Evolutionary conservation across 1,139 yeast genomes (phyloP).

Genomic region (Scheffersomyces cryptocercus): DNA sequence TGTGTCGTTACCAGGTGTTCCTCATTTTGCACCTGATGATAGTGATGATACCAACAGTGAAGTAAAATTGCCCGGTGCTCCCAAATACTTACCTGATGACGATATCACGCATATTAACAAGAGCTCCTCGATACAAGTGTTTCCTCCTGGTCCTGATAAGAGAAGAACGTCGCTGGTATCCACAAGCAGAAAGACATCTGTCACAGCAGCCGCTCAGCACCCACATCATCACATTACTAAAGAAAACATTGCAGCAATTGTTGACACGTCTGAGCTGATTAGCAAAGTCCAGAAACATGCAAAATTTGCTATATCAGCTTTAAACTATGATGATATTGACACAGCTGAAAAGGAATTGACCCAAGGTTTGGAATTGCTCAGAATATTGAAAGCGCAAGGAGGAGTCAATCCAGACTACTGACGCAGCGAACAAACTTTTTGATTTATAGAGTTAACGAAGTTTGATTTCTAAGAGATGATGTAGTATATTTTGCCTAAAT

Average conservation of each 20-base stretch:
- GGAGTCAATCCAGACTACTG: not conserved
- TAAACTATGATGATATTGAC: constrained; percentile 82
- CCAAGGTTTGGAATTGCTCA: constrained; percentile 55
- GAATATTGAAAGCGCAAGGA: constrained; percentile 11
- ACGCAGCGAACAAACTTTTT: not conserved
- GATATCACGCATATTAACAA: constrained; percentile 41
- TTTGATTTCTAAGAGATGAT: too few species aligned
- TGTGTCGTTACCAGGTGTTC: constrained; percentile 22
- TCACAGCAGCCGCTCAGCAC: constrained; percentile 1
- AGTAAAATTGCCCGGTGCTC: constrained; percentile 44
- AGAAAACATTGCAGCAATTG: constrained; percentile 49
- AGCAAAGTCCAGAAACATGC: constrained; percentile 81
- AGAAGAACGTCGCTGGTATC: constrained; percentile 5
- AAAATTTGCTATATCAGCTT: constrained; percentile 88
- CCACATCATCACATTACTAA: constrained; percentile 31
- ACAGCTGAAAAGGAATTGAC: constrained; percentile 81
- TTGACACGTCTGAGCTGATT: constrained; percentile 62
- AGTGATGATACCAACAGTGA: constrained; percentile 15
- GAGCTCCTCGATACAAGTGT: constrained; percentile 39
- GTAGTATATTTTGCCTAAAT: too few species aligned
- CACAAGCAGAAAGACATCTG: constrained; percentile 1
- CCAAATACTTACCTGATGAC: constrained; percentile 43
- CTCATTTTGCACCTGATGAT: constrained; percentile 29
- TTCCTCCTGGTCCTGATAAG: constrained; percentile 23
- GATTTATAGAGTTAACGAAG: too few species aligned